Base-by-base conservation (phyloP, 805 yeast genomes). In the Yamadazyma akitaensis region DNA sequence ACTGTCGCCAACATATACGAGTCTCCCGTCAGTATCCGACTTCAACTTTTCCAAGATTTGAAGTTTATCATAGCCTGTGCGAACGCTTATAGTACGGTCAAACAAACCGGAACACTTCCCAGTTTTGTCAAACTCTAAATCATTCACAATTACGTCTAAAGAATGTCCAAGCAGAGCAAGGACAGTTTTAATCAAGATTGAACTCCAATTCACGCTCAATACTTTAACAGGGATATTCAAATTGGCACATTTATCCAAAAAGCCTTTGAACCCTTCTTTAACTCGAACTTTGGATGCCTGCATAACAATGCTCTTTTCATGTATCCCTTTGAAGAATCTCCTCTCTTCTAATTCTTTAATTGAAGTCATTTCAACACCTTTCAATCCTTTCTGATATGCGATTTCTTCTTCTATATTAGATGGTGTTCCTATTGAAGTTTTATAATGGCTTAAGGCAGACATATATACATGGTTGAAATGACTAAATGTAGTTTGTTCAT, bases 161-260 rank as follows among this genome's bases (percentile, higher is more conserved):
- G 65, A 65, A 31, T 61, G 54, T 1, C 18, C 33, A 12, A 44
- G 8, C 21, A 5, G 28, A 3, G 41, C 19, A 2, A 38, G 14
- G 16, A 69, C 53, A 39, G 64, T 63, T 25, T 60, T 56, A 39
- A 83, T 81, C 16, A 81, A 63, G 11, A 64, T 17, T 1, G 72
- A 67, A 7, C 85, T 76, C 88, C 88, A 83, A 58, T 82, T 82
- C 40, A 82, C 79, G 53, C 87, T 82, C 28, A 82, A 53, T 1
- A 83, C 65, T 8, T 64, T 60, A 1, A 77, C 60, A 0, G 79
- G 77, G 2, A 72, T 57, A 1, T 54, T 30, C 40, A 45, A 32
- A 7, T 16, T 19, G 17, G 44, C 30, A 54, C 69, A 44, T 40
- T 39, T n/a, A 37, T 48, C 33, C 31, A 68, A 47, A 51, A 75